phyloP scores from a whole-genome alignment of 2,329 filamentous ascomycete genomes.

The Colletotrichum incanum region DNA sequence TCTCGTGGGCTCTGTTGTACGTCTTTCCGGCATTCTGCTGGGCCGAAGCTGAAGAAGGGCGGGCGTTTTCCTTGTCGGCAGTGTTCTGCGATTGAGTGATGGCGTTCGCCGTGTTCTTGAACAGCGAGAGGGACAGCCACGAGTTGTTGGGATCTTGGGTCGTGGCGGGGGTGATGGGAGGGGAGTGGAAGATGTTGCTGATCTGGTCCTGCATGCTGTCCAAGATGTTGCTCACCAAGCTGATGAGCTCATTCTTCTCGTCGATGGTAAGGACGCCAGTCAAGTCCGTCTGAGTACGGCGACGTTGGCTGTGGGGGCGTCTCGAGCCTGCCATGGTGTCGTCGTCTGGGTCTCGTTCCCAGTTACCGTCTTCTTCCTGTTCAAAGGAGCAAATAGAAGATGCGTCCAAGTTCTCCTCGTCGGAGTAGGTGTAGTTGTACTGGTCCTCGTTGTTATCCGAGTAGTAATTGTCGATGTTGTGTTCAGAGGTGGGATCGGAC shows the following conservation, averaged over 20 bases:
- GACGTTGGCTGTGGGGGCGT: constrained; percentile 36
- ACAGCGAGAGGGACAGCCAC: constrained; percentile 55
- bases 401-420: constrained; percentile 38
- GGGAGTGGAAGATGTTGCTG: constrained; percentile 66
- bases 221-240: constrained; percentile 66
- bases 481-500: constrained; percentile 12
- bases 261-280: constrained; percentile 63
- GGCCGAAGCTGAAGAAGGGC: constrained; percentile 32
- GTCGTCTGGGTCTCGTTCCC: constrained; percentile 36
- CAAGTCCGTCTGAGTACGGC: constrained; percentile 59
- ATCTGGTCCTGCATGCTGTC: constrained; percentile 71
- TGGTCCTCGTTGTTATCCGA: constrained; percentile 37
- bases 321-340: constrained; percentile 34
- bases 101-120: constrained; percentile 42
- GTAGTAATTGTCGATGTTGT: constrained; percentile 32
- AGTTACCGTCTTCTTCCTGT: constrained; percentile 41
- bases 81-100: constrained; percentile 26
- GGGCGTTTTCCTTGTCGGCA: constrained; percentile 32
- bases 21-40: constrained; percentile 44
- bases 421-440: constrained; percentile 36
- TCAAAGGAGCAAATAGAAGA: constrained; percentile 41
- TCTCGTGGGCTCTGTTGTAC: constrained; percentile 49
- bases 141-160: constrained; percentile 52
- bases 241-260: constrained; percentile 68
- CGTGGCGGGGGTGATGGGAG: constrained; percentile 53